Conservation (phyloP, 2,329 filamentous ascomycete species). For the Phaeophleospora eucalypticola region DNA sequence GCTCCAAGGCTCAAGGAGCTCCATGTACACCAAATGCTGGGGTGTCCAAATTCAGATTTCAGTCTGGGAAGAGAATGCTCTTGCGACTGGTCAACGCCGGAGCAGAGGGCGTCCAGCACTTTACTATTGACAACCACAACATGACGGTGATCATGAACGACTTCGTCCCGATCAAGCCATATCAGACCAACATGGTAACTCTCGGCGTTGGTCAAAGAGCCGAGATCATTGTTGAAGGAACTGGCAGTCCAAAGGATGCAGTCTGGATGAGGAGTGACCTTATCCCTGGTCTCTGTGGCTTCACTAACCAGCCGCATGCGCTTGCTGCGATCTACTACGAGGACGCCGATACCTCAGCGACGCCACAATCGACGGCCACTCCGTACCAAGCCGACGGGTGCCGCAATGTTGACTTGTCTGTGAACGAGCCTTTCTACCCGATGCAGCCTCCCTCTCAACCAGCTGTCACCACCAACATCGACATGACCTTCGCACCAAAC, state of each 20-base stretch:
- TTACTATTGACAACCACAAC: conserved; percentile 46
- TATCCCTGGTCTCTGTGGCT: conserved; percentile 18
- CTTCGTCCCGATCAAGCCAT: conserved; percentile 40
- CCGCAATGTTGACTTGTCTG: conserved; percentile 52
- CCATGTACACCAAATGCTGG: conserved; percentile 30
- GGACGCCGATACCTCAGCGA: conserved; percentile 44
- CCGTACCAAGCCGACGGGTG: conserved; percentile 49
- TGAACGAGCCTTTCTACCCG: conserved; percentile 51
- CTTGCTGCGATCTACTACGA: conserved; percentile 64
- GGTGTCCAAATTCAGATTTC: conserved; percentile 35
- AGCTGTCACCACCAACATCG: conserved; percentile 37
- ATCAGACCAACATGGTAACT: conserved; percentile 40
- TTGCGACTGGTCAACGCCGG: conserved; percentile 41
- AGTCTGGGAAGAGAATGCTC: conserved; percentile 37
- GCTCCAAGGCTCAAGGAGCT: conserved; percentile 19
- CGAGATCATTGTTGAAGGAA: conserved; percentile 43
- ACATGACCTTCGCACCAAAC: conserved; percentile 43
- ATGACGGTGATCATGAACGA: conserved; percentile 42
- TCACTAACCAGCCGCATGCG: conserved; percentile 35
- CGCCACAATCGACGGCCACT: conserved; percentile 41
- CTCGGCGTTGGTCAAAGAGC: conserved; percentile 55
- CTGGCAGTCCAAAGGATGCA: conserved; percentile 20
- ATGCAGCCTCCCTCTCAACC: conserved; percentile 39
- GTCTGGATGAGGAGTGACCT: conserved; percentile 35
- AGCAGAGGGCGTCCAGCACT: conserved; percentile 39